phyloP scores from a whole-genome alignment of 2,329 filamentous ascomycete species.

The Aotearoamyces nothofagi region DNA sequence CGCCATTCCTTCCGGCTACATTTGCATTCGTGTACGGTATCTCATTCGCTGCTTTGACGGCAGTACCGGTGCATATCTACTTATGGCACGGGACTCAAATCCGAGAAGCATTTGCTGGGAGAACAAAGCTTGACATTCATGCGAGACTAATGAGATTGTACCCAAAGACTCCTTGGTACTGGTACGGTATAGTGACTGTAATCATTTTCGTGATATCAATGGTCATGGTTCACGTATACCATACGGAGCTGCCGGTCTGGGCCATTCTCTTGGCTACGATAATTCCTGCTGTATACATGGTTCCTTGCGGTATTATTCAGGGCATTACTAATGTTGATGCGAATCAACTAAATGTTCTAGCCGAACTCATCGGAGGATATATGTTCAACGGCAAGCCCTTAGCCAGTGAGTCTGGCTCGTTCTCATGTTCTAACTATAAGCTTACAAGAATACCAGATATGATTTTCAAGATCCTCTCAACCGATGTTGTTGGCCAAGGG shows the following conservation, averaged over 20 bases:
- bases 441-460: too few relatives aligned
- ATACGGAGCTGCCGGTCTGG: conserved; percentile 20
- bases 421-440: too few relatives aligned
- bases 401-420: too few relatives aligned
- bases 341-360: conserved; percentile 31
- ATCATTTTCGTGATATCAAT: conserved; percentile 18
- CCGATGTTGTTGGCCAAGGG: conserved; percentile 22
- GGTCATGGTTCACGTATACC: conserved; percentile 17
- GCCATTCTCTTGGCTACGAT: conserved; percentile 15
- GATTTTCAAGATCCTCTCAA: conserved; percentile 26
- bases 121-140: conserved; percentile 24
- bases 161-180: conserved; percentile 26
- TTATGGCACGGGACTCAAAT: conserved; percentile 18
- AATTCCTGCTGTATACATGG: conserved; percentile 17
- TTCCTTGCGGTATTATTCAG: conserved; percentile 22
- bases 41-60: conserved; percentile 55
- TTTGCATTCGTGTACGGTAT: conserved; percentile 56
- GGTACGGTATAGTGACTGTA: conserved; percentile 23
- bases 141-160: conserved; percentile 26
- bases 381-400: conserved; percentile 28
- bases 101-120: conserved; percentile 20
- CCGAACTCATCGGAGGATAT: conserved; percentile 32
- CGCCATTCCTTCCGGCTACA: conserved; percentile 53
- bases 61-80: conserved; percentile 26
- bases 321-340: conserved; percentile 31